Evolutionary conservation across 2,329 filamentous ascomycete genomes (phyloP).

Genomic region (Microsporum ferrugineum): DNA sequence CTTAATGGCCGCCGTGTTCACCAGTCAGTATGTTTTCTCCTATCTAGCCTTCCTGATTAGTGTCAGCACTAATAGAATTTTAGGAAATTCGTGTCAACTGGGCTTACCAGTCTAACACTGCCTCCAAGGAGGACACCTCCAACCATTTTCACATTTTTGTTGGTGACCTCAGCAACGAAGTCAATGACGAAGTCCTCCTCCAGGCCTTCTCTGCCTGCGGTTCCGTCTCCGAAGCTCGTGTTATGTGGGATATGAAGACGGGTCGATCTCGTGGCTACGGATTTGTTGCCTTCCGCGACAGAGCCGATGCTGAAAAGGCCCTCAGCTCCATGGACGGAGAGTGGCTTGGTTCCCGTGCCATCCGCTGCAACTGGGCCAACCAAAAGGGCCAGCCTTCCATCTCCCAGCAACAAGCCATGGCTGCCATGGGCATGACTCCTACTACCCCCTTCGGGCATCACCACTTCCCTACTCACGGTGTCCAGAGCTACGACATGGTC

Average conservation of each 20-base stretch:
- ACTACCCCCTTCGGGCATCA: conserved; percentile 91
- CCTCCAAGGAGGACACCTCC: conserved; percentile 92
- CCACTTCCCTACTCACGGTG: conserved; percentile 92
- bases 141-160: conserved; percentile 99
- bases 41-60: neutral
- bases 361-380: conserved; percentile 99
- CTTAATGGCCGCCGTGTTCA: conserved; percentile 92
- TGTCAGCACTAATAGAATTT: conserved; percentile 13
- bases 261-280: conserved; percentile 94
- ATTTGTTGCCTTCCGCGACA: conserved; percentile 94
- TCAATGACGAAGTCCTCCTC: conserved; percentile 87
- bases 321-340: conserved; percentile 97
- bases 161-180: conserved; percentile 92
- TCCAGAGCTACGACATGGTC: conserved; percentile 96
- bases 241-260: conserved; percentile 99
- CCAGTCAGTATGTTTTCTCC: conserved; percentile 61
- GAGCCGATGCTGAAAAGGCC: conserved; percentile 86
- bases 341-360: conserved; percentile 95
- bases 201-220: conserved; percentile 96
- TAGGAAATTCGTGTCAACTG: conserved; percentile 98
- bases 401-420: conserved; percentile 93
- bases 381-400: conserved; percentile 99
- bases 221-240: conserved; percentile 88
- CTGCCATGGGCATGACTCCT: conserved; percentile 93
- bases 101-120: conserved; percentile 94